A percentile compares a stretch with the other conserved stretches of the same genome.
phyloP scores from a whole-genome alignment of 2,329 filamentous ascomycete genomes.

The Fusarium miscanthi region DNA sequence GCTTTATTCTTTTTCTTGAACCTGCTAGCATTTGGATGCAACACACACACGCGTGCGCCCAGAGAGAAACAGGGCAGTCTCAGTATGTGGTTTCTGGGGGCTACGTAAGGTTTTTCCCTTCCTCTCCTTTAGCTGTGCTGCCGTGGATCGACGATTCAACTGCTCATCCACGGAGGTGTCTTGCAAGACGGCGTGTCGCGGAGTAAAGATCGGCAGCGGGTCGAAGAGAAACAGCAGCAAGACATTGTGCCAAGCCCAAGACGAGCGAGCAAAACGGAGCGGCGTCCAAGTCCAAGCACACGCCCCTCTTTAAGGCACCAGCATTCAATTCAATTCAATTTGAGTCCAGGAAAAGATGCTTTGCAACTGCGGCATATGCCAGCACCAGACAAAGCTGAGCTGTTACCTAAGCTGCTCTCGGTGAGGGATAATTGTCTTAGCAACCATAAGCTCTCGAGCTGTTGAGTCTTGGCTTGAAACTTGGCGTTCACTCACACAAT shows the following conservation, averaged over 20 bases:
- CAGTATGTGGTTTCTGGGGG: background rate
- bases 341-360: background rate
- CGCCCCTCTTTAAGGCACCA: constrained; percentile 9
- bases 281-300: background rate
- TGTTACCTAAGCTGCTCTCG: background rate
- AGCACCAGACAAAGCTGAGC: background rate
- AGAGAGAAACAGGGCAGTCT: constrained; percentile 21
- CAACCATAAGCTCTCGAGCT: constrained; percentile 7
- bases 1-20: background rate
- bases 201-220: constrained; percentile 36
- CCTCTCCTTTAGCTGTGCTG: background rate
- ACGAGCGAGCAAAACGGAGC: constrained; percentile 12
- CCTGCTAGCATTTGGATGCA: background rate
- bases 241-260: constrained; percentile 17
- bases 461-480: constrained; percentile 19
- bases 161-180: constrained; percentile 16
- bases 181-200: constrained; percentile 23
- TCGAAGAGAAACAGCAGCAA: constrained; percentile 9
- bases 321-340: background rate
- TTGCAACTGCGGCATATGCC: constrained; percentile 4
- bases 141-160: constrained; percentile 32
- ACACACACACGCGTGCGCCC: background rate
- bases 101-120: constrained; percentile 17
- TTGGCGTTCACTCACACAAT: background rate
- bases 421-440: constrained; percentile 6